Evolutionary conservation across 495 filamentous ascomycete species (phyloP).

Genomic region (Cenococcum geophilum): DNA sequence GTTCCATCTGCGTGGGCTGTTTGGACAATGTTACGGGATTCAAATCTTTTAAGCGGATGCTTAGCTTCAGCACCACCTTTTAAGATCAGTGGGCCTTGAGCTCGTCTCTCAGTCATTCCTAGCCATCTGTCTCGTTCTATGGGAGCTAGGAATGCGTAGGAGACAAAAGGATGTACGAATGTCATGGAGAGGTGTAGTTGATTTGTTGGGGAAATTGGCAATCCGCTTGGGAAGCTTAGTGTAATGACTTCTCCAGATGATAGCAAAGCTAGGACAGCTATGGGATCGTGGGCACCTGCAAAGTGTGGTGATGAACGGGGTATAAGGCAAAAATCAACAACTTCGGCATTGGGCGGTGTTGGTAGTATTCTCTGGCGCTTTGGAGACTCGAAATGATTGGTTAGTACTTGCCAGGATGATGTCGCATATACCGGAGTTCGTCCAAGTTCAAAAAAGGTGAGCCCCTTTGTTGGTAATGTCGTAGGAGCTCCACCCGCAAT

Average conservation of each 20-base stretch:
- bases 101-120: conserved; percentile 72
- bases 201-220: conserved; percentile 84
- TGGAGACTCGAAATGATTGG: conserved; percentile 65
- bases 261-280: conserved; percentile 71
- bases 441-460: conserved; percentile 86
- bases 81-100: conserved; percentile 66
- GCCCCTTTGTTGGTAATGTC: conserved; percentile 58
- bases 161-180: conserved; percentile 83
- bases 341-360: conserved; percentile 70
- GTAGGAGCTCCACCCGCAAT: conserved; percentile 72
- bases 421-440: conserved; percentile 84
- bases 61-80: conserved; percentile 66
- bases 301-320: conserved; percentile 79
- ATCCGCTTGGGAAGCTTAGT: conserved; percentile 83
- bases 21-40: conserved; percentile 72
- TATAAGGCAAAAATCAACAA: conserved; percentile 76
- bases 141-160: conserved; percentile 56
- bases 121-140: conserved; percentile 78
- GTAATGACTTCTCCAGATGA: conserved; percentile 83
- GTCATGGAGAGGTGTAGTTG: conserved; percentile 77
- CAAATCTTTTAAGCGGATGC: conserved; percentile 64
- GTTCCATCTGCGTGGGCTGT: conserved; percentile 84
- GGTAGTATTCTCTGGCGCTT: conserved; percentile 64
- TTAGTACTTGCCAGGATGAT: conserved; percentile 75
- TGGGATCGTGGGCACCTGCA: conserved; percentile 79